These are phyloP conservation scores for Kregervanrija delftensis DNA, from an alignment of 805 yeast species.

Conservation along the genomic window DNA sequence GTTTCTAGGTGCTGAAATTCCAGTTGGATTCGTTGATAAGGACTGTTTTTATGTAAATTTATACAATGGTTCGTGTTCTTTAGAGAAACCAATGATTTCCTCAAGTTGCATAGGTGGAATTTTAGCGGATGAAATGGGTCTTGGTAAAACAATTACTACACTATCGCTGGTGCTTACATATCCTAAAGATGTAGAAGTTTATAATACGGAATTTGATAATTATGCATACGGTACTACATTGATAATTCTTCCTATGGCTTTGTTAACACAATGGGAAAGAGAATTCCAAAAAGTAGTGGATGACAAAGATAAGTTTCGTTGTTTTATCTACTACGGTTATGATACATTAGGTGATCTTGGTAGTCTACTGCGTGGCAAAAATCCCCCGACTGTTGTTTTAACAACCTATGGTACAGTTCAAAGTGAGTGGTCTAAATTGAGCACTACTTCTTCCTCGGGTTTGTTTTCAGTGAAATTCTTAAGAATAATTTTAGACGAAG, in stretches of 20 bases:
- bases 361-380: conserved; percentile 32
- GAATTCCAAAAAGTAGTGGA: conserved; percentile 62
- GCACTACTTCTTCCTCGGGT: conserved; percentile 38
- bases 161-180: conserved; percentile 63
- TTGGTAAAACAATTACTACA: conserved; percentile 88
- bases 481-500: conserved; percentile 75
- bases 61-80: conserved; percentile 72
- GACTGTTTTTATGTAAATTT: conserved; percentile 62
- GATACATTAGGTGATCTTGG: conserved; percentile 46
- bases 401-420: conserved; percentile 87
- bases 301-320: conserved; percentile 28
- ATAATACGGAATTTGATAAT: conserved; percentile 17
- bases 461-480: conserved; percentile 67
- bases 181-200: conserved; percentile 37
- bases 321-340: conserved; percentile 73
- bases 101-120: conserved; percentile 73
- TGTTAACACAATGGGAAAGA: conserved; percentile 84
- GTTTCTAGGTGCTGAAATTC: neutral
- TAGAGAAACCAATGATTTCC: conserved; percentile 57
- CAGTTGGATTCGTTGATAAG: neutral
- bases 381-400: conserved; percentile 62
- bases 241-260: conserved; percentile 83
- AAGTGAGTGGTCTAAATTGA: conserved; percentile 57
- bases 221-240: conserved; percentile 72
- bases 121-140: conserved; percentile 94